phyloP scores from a whole-genome alignment of 139 green algal genomes.

The Micractinium conductrix region DNA sequence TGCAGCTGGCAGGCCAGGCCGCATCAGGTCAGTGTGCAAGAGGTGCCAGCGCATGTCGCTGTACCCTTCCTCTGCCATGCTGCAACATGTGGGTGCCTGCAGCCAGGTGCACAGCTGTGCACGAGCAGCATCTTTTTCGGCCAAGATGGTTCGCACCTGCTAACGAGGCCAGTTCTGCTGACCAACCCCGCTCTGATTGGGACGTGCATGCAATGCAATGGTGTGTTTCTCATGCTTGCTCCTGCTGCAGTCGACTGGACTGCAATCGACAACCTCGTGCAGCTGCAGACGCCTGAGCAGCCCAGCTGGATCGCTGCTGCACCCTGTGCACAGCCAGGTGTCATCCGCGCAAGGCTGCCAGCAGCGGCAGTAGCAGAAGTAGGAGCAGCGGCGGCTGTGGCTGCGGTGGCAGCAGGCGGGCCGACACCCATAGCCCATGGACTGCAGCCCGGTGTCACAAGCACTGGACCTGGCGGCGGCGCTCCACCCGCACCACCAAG shows the following conservation, averaged over 20 bases:
- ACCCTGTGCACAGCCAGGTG: not conserved
- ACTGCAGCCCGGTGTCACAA: not conserved
- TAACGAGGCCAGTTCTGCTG: no score
- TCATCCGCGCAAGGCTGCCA: not conserved
- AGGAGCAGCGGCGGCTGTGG: not conserved
- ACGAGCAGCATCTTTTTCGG: no score
- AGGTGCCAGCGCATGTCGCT: no score
- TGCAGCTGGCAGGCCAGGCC: no score
- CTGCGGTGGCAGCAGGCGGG: not conserved
- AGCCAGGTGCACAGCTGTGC: no score
- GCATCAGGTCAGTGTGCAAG: no score
- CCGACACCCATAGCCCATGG: not conserved
- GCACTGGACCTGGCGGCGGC: not conserved
- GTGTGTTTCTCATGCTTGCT: no score
- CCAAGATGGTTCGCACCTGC: no score
- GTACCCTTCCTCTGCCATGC: no score
- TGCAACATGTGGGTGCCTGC: no score
- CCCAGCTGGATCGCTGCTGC: not conserved
- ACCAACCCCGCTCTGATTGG: no score
- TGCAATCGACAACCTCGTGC: not conserved
- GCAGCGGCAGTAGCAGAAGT: not conserved
- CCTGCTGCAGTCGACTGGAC: not conserved
- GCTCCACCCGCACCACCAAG: not conserved
- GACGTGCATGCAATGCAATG: no score
- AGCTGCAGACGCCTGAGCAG: not conserved